Conservation (phyloP, 371 early-diverging fungal genomes). For the Mortierella sp. region DNA sequence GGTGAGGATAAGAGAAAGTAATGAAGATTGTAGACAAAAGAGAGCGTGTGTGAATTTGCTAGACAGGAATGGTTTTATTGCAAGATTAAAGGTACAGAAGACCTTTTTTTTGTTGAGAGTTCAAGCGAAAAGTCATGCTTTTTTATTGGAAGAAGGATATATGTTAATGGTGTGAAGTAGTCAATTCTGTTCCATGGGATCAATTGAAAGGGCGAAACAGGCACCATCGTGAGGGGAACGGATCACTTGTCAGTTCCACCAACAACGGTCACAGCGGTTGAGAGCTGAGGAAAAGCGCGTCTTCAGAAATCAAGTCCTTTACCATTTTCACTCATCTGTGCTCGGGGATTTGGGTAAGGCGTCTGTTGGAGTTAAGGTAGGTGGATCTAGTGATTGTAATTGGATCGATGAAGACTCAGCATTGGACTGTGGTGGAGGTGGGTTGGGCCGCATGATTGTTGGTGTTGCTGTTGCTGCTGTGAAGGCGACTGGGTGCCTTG, state of each 20-base stretch:
- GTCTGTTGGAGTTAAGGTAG: background rate
- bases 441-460: background rate
- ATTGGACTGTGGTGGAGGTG: background rate
- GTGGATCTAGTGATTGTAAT: background rate
- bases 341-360: constrained; percentile 8
- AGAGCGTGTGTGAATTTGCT: no score
- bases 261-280: background rate
- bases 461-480: background rate
- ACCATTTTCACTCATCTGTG: background rate
- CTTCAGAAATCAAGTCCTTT: constrained; percentile 8
- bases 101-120: no score
- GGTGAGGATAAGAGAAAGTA: no score
- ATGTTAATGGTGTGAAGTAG: background rate
- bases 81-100: no score
- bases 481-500: constrained; percentile 1
- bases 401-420: background rate
- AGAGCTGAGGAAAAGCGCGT: background rate
- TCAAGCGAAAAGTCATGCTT: background rate
- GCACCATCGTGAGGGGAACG: background rate
- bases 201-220: background rate
- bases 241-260: background rate
- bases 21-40: no score
- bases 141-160: background rate
- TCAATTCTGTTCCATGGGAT: no score
- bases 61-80: no score